phyloP scores from a whole-genome alignment of 78 protist genomes.

The Blattamonas nauphoetae region DNA sequence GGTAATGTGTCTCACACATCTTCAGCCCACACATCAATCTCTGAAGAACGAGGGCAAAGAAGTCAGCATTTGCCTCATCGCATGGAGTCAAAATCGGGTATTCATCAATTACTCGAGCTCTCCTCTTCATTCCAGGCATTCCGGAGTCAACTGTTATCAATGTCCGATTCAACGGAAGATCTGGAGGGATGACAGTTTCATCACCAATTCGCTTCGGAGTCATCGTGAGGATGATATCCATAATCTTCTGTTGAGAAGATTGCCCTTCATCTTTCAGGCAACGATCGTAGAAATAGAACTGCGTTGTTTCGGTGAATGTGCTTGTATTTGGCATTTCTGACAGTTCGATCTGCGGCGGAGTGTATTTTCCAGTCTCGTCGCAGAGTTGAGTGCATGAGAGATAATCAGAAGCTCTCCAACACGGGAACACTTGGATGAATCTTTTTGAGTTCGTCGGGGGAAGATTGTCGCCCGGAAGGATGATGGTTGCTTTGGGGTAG shows the following conservation, averaged over 20 bases:
- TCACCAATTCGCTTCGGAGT: neutral
- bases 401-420: too few species aligned
- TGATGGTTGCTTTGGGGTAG: too few species aligned
- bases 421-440: too few species aligned
- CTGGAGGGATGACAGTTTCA: neutral
- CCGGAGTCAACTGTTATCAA: neutral
- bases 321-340: too few species aligned
- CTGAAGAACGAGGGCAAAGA: neutral
- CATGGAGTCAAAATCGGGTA: neutral
- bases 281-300: neutral
- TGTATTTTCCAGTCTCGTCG: too few species aligned
- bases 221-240: neutral
- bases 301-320: neutral
- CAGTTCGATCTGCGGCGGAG: too few species aligned
- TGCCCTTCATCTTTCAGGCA: neutral
- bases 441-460: too few species aligned
- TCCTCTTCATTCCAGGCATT: neutral
- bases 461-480: too few species aligned
- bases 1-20: neutral
- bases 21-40: too few species aligned
- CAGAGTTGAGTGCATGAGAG: too few species aligned
- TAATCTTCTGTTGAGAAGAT: neutral
- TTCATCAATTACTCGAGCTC: neutral
- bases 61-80: neutral
- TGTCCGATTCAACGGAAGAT: neutral